These are phyloP conservation scores for Boletus rubroflammeus DNA, from an alignment of 768 basidiomycete species.

Conservation along the genomic window DNA sequence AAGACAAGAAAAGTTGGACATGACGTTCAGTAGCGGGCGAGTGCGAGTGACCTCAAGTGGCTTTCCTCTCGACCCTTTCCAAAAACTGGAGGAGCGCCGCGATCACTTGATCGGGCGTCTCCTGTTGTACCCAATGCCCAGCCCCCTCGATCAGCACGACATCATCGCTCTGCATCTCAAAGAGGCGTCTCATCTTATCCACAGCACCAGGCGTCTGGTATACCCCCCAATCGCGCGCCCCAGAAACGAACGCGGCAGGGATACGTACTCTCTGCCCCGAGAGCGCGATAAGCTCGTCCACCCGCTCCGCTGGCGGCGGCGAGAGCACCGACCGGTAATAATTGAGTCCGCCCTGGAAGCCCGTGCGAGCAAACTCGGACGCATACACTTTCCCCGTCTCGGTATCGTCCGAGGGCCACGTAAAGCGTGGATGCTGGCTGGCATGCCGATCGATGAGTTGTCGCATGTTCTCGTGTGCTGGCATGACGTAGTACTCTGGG, in stretches of 20 bases:
- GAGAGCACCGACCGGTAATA: conserved; percentile 42
- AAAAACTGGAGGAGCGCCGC: conserved; percentile 41
- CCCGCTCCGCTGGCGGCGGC: conserved; percentile 33
- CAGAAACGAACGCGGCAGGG: conserved; percentile 57
- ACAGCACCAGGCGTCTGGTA: conserved; percentile 49
- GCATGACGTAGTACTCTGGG: conserved; percentile 65
- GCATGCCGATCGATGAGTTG: conserved; percentile 38
- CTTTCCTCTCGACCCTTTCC: conserved; percentile 15
- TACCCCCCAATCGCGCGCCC: conserved; percentile 58
- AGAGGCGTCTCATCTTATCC: conserved; percentile 38
- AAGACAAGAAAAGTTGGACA: not conserved
- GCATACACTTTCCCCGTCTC: conserved; percentile 43
- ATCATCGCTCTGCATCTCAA: conserved; percentile 40
- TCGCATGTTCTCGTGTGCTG: conserved; percentile 49
- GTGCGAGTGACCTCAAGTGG: no score
- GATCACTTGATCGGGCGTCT: conserved; percentile 43
- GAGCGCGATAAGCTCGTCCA: conserved; percentile 43
- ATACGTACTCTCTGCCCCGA: conserved; percentile 43
- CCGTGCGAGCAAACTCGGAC: conserved; percentile 45
- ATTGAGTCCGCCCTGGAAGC: conserved; percentile 65
- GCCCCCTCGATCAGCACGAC: conserved; percentile 53
- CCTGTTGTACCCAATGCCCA: conserved; percentile 67
- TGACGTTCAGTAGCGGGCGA: not conserved
- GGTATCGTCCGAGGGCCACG: conserved; percentile 51
- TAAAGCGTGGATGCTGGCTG: conserved; percentile 23